phyloP scores from a whole-genome alignment of 371 early-diverging fungal species.

The Mortierella sp. region DNA sequence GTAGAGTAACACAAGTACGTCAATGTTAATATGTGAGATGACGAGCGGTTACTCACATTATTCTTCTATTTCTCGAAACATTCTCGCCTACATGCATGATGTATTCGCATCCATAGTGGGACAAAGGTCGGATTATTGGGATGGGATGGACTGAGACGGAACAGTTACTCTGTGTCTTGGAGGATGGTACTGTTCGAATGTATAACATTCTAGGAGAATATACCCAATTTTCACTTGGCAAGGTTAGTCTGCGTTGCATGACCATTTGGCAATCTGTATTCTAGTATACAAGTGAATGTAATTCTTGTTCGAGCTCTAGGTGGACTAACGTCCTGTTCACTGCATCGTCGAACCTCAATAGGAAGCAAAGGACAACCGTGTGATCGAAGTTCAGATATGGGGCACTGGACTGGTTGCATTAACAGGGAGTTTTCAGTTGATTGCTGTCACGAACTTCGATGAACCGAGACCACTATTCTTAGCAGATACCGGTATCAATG shows the following conservation, averaged over 20 bases:
- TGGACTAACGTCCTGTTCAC: neutral
- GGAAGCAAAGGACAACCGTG: slow-evolving; percentile 85
- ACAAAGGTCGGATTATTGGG: slow-evolving; percentile 88
- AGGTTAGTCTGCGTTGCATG: slow-evolving; percentile 54
- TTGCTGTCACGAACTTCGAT: slow-evolving; percentile 83
- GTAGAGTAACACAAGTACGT: neutral
- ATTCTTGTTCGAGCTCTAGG: neutral
- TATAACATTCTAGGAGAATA: slow-evolving; percentile 86
- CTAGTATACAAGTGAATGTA: neutral
- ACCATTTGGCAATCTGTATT: neutral
- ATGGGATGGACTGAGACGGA: slow-evolving; percentile 94
- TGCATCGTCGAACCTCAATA: slow-evolving; percentile 26
- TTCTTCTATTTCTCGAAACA: neutral
- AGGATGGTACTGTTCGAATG: slow-evolving; percentile 89
- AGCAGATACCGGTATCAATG: slow-evolving; percentile 82
- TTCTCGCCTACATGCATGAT: neutral
- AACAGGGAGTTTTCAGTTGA: slow-evolving; percentile 84
- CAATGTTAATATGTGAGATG: neutral
- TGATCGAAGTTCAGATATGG: slow-evolving; percentile 91
- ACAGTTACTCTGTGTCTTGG: slow-evolving; percentile 88
- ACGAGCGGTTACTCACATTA: no score
- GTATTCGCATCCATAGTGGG: slow-evolving; percentile 74
- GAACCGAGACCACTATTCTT: slow-evolving; percentile 88
- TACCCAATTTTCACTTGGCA: slow-evolving; percentile 84
- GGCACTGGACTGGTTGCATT: slow-evolving; percentile 91